Conservation (phyloP, 2,329 filamentous ascomycete genomes). For the Penicillium freii region DNA sequence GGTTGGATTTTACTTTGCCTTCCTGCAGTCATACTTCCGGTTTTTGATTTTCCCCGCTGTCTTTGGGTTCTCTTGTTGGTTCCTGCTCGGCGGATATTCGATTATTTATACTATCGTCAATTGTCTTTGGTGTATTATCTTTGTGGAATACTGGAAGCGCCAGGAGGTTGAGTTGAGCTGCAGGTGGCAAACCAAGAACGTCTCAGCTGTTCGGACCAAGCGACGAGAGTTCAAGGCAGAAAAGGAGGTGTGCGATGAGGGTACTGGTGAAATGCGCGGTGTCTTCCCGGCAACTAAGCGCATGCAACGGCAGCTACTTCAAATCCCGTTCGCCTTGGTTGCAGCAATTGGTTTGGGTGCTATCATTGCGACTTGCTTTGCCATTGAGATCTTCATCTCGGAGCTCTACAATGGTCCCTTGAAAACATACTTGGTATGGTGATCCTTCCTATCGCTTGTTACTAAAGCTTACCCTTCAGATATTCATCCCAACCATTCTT, state of each 20-base stretch:
- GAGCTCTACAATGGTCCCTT: slow-evolving; percentile 91
- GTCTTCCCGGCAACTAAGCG: slow-evolving; percentile 76
- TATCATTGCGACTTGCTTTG: slow-evolving; percentile 87
- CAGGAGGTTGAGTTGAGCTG: slow-evolving; percentile 85
- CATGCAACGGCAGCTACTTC: slow-evolving; percentile 76
- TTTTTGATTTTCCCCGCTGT: slow-evolving; percentile 80
- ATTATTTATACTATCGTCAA: slow-evolving; percentile 76
- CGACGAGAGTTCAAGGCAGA: slow-evolving; percentile 79
- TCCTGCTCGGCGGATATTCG: slow-evolving; percentile 80
- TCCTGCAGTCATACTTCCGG: slow-evolving; percentile 87
- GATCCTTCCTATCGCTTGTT: slow-evolving; percentile 1
- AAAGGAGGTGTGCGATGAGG: slow-evolving; percentile 70
- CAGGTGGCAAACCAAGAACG: slow-evolving; percentile 84
- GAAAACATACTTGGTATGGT: slow-evolving; percentile 74
- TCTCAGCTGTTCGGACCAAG: slow-evolving; percentile 76
- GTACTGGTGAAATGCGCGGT: slow-evolving; percentile 76
- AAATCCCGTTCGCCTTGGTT: slow-evolving; percentile 81
- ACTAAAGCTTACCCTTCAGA: slow-evolving; percentile 46
- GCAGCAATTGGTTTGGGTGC: slow-evolving; percentile 72
- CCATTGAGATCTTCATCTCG: slow-evolving; percentile 93
- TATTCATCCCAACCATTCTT: slow-evolving; percentile 85
- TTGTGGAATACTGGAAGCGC: slow-evolving; percentile 96
- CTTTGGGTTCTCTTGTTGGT: slow-evolving; percentile 76
- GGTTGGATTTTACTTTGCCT: slow-evolving; percentile 95
- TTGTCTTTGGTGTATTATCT: slow-evolving; percentile 81